Evolutionary conservation across 192 early-diverging fungal genomes (phyloP), one percentile per base, ranked within the genome.

Genomic region (Diversispora eburnea): DNA sequence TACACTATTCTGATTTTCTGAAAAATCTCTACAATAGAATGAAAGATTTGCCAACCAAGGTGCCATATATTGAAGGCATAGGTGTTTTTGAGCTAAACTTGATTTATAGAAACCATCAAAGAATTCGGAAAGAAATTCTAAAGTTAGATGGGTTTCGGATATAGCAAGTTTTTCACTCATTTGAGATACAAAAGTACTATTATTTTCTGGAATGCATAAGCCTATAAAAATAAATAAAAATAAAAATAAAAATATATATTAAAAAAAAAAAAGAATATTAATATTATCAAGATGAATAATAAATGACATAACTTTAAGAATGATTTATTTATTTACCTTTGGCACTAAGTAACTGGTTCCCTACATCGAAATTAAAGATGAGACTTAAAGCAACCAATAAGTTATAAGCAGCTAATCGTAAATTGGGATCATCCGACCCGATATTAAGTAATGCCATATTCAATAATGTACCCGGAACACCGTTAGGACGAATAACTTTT

Each of bases 401-500:
- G 74, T 95, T 91, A 82, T 98, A 99, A 1, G 92, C 90, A 58
- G 94, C 87, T 63, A 93, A 78, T n/a, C 96, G 82, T 54, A 99
- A 77, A 51, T 84, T 86, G 4, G 93, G 84, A 67, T 96, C 93
- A 19, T 91, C 88, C 42, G 88, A 90, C 1, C 92, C 94, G 51
- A 94, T 83, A 78, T 97, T 96, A 45, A 95, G 81, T 75, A 99
- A 77, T 17, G 96, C 91, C 83, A 98, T 94, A 66, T 96, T 98
- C 46, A 98, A 83, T 48, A 98, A 77, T 8, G 90, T 92, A 8
- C 95, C 96, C 0, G 95, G 93, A 5, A 97, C 94, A 84, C 96
- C 94, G 15, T 86, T 83, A 3, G 96, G 94, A 52, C 90, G 86
- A 60, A 98, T 89, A 3, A 79, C 83, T 58, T 93, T 88, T 66